Conservation (phyloP, 805 yeast species). For the Komagataella phaffii region DNA sequence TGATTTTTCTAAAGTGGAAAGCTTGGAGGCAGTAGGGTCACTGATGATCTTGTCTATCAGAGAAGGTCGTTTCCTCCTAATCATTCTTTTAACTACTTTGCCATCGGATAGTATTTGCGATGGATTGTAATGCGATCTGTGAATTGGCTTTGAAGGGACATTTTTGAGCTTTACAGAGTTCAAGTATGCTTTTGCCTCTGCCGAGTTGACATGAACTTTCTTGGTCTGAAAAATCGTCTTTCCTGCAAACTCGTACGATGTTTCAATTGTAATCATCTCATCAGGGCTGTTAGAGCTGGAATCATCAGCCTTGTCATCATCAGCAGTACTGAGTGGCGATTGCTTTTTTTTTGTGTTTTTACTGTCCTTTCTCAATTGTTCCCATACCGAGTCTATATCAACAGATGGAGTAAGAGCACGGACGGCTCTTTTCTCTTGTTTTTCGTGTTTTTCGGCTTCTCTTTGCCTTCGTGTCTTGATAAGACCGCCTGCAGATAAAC, state of each 20-base stretch:
- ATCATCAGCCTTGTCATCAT: not conserved
- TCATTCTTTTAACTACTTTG: not conserved
- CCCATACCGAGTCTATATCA: conserved; percentile 43
- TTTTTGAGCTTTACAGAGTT: conserved; percentile 32
- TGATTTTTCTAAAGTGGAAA: conserved; percentile 87
- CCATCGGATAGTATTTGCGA: not conserved
- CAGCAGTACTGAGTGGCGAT: not conserved
- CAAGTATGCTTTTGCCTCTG: conserved; percentile 77
- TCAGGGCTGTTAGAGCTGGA: conserved; percentile 9
- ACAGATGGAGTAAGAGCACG: conserved; percentile 14
- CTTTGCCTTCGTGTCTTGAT: conserved; percentile 61
- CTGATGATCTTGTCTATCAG: conserved; percentile 64
- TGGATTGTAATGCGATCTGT: not conserved
- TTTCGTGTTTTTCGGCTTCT: conserved; percentile 22
- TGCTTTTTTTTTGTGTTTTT: not conserved
- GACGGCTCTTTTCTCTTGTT: conserved; percentile 9
- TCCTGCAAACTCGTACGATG: conserved; percentile 86
- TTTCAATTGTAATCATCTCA: conserved; percentile 54
- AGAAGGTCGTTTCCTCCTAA: conserved; percentile 61
- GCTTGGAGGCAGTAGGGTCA: conserved; percentile 57
- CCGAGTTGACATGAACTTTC: conserved; percentile 62
- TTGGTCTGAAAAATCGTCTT: conserved; percentile 66
- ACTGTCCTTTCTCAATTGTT: conserved; percentile 22
- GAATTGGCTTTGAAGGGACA: not conserved
- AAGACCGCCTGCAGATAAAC: conserved; percentile 36